Evolutionary conservation across 495 filamentous ascomycete genomes (phyloP), one percentile per base, ranked within the genome.

Genomic region (Usnea hakonensis): DNA sequence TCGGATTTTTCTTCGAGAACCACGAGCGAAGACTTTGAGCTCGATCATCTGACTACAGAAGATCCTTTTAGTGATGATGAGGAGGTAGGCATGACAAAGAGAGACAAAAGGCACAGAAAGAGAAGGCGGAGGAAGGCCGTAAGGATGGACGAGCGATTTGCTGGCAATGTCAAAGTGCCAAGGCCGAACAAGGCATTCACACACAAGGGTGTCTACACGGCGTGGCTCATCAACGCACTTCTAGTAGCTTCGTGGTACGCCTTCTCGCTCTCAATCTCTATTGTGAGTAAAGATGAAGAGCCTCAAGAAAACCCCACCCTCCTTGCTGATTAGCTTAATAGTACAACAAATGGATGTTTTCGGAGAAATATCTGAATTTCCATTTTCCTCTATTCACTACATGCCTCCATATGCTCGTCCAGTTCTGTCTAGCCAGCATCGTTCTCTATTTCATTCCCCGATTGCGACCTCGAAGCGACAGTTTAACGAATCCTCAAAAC

Each of bases 261-360:
- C 35, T 97, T 97, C 74, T 96, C 91, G 21, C 82, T 97, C 41
- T 89, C 89, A 17, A 96, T 97, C 68, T 97, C 95, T 35, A 85
- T 98, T 59, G 91, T 95, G 82, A 80, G 90, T 78, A 38, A 23
- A 32, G 48, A 17, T 26, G 55, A 55, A 26, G 21, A 36, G 13
- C 48, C 2, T 14, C 14, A 35, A 38, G n/a, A 38, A 26, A 9
- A 5, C 7, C 11, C 11, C 5, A 3, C 10, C 6, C 46, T 19
- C 19, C 1, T 16, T 48, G 26, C 30, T 63, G 32, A 64, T 17
- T 36, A 23, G 28, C 23, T 44, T 33, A 36, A 30, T 67, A 95
- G 90, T 99, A 99, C 76, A 99, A 99, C 79, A 97, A 96, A 80
- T 97, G 95, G 95, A 99, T 99, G 95, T 99, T 99, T 74, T 87